A percentile compares a stretch with the other conserved stretches of the same genome.
Evolutionary conservation across 495 filamentous ascomycete species (phyloP).

Genomic region (Apiosordaria backusii): DNA sequence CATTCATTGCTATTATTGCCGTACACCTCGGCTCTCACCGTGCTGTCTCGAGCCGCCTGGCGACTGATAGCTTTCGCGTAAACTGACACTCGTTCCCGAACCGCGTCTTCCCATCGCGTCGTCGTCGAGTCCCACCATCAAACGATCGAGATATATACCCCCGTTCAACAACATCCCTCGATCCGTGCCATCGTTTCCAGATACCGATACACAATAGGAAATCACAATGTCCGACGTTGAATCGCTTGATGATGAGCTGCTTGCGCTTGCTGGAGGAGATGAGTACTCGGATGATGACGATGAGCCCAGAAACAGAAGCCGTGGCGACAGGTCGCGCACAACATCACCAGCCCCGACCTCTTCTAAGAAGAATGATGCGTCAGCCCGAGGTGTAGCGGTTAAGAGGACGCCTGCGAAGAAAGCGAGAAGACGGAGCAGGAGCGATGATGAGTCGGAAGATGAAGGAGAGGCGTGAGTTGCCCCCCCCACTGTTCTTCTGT

Average conservation of each 20-base stretch:
- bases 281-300: constrained; percentile 48
- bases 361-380: constrained; percentile 30
- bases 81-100: neutral
- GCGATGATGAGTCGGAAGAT: constrained; percentile 67
- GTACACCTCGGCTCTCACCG: neutral
- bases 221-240: constrained; percentile 60
- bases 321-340: constrained; percentile 37
- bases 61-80: neutral
- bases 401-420: constrained; percentile 51
- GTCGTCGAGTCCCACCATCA: neutral
- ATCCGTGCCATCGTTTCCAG: neutral
- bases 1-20: neutral
- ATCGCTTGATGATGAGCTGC: constrained; percentile 68
- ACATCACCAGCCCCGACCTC: constrained; percentile 31
- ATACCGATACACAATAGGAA: neutral
- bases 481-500: constrained; percentile 2
- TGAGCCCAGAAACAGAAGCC: constrained; percentile 11
- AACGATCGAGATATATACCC: neutral
- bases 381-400: constrained; percentile 36
- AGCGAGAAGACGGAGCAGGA: constrained; percentile 37
- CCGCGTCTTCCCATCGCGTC: constrained; percentile 7
- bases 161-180: neutral
- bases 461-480: constrained; percentile 80
- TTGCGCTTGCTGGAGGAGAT: constrained; percentile 74
- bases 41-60: neutral